Percentiles rank a stretch among this genome's conserved stretches.
These are phyloP conservation scores for Solanum rostratum DNA, from an alignment of 257 asterid genomes.

Conservation along the genomic window DNA sequence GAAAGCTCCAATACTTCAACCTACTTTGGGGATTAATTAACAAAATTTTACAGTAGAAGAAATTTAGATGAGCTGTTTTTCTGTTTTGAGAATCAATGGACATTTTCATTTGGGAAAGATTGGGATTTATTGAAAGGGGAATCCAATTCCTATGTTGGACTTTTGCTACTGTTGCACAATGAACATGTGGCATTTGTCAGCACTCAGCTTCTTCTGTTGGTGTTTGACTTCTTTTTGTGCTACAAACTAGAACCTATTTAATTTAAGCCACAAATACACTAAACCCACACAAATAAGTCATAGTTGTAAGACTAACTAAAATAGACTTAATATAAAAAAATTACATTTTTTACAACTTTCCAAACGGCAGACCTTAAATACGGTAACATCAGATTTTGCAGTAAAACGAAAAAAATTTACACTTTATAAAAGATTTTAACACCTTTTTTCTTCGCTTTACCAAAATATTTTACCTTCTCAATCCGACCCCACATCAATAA, in stretches of 20 bases:
- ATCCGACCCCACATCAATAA: too few relatives aligned
- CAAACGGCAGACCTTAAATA: too few relatives aligned
- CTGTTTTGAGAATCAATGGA: background rate
- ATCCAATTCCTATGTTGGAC: background rate
- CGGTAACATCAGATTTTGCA: too few relatives aligned
- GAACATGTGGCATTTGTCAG: background rate
- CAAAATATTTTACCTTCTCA: too few relatives aligned
- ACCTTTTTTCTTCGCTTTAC: too few relatives aligned
- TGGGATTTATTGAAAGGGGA: background rate
- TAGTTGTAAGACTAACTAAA: too few relatives aligned
- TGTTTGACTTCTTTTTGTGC: background rate
- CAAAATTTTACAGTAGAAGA: background rate
- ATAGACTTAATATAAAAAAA: too few relatives aligned
- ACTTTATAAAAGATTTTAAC: accelerated
- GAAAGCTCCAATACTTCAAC: background rate
- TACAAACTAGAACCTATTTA: too few relatives aligned
- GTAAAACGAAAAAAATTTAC: too few relatives aligned
- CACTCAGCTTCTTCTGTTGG: background rate
- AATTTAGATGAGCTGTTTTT: background rate
- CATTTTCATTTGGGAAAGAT: background rate
- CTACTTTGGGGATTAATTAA: background rate
- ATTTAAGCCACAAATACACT: too few relatives aligned
- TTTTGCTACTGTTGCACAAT: background rate
- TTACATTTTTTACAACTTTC: too few relatives aligned
- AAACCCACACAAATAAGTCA: too few relatives aligned